These are phyloP conservation scores for Cymodocea nodosa DNA, from an alignment of 116 monocot genomes.

Conservation along the genomic window DNA sequence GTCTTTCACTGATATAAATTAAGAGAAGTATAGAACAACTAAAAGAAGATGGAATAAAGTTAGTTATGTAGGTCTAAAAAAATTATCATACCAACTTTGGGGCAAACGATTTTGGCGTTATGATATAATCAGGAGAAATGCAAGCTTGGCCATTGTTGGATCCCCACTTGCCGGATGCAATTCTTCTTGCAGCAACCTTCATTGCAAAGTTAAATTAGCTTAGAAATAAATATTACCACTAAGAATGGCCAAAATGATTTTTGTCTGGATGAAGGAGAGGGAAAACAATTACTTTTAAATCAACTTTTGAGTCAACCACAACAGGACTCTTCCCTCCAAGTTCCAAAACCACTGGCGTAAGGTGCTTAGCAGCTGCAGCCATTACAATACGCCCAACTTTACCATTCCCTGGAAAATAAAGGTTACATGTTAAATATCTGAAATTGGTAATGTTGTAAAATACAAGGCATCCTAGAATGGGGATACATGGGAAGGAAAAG, in stretches of 20 bases:
- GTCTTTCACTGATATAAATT: too few species aligned
- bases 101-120: constrained; percentile 79
- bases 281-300: constrained; percentile 38
- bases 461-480: too few species aligned
- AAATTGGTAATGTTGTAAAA: too few species aligned
- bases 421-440: background rate
- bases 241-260: background rate
- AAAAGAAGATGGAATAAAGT: background rate
- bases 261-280: background rate
- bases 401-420: constrained; percentile 40
- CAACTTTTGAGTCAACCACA: constrained; percentile 58
- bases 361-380: constrained; percentile 76
- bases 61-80: background rate
- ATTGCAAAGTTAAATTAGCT: constrained; percentile 55
- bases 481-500: too few species aligned
- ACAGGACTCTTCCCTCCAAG: constrained; percentile 94
- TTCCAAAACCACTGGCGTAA: constrained; percentile 84
- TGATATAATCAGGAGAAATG: constrained; percentile 79
- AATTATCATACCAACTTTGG: constrained; percentile 34
- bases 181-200: constrained; percentile 39
- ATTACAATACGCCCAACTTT: constrained; percentile 73
- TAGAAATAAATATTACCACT: constrained; percentile 17
- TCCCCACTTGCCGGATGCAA: constrained; percentile 84
- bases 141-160: constrained; percentile 96
- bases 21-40: background rate